phyloP scores from a whole-genome alignment of 768 basidiomycete genomes.

The Suillus sp. region DNA sequence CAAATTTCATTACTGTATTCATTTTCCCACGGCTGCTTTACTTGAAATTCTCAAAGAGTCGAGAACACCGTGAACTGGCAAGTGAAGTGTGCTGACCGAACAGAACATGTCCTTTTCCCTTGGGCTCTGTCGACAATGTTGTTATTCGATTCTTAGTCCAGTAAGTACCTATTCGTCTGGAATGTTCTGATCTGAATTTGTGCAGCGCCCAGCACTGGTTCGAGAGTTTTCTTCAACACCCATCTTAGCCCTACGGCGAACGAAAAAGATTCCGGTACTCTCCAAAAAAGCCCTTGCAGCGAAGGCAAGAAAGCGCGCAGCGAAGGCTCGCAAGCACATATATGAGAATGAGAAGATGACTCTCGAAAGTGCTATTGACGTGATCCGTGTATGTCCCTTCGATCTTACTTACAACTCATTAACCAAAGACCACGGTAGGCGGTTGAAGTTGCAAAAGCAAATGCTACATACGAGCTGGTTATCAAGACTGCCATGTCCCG shows the following conservation, averaged over 20 bases:
- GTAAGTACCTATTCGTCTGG: constrained; percentile 22
- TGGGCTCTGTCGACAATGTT: constrained; percentile 30
- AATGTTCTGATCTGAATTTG: background rate
- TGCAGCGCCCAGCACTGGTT: constrained; percentile 12
- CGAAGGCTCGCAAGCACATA: constrained; percentile 52
- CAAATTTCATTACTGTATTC: constrained; percentile 1
- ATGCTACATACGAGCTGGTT: constrained; percentile 76
- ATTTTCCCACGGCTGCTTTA: constrained; percentile 28
- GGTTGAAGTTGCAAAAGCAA: constrained; percentile 77
- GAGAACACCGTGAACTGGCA: background rate
- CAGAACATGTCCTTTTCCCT: constrained; percentile 27
- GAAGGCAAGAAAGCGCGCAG: constrained; percentile 60
- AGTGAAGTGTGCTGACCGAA: background rate
- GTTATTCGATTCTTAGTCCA: constrained; percentile 17
- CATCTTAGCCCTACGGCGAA: constrained; percentile 45
- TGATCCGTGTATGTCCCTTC: constrained; percentile 60
- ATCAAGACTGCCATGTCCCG: constrained; percentile 79
- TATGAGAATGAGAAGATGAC: constrained; percentile 69
- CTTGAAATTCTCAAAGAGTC: constrained; percentile 12
- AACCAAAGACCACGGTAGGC: constrained; percentile 50
- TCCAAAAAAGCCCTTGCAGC: constrained; percentile 74
- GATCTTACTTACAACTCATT: constrained; percentile 10
- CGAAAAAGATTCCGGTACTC: constrained; percentile 58
- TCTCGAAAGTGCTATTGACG: constrained; percentile 63
- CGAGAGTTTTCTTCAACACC: constrained; percentile 58